Conservation (phyloP, 768 basidiomycete genomes). For the Leucogyrophana mollusca region DNA sequence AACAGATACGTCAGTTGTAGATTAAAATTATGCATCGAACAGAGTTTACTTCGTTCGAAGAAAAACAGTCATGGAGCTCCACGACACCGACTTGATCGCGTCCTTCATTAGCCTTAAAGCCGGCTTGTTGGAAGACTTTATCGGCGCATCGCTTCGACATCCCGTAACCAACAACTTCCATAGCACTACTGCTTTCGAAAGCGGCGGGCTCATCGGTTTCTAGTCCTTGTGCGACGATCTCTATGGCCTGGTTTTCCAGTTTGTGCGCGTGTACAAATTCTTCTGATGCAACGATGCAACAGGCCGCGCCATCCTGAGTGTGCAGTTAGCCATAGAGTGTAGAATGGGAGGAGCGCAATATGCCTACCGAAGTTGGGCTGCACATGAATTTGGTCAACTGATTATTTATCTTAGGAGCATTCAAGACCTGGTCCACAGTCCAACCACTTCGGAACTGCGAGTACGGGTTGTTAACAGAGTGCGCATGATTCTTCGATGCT, state of each 20-base stretch:
- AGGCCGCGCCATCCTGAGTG: conserved; percentile 68
- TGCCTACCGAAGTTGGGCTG: conserved; percentile 76
- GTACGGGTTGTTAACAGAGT: conserved; percentile 82
- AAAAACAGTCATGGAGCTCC: conserved; percentile 86
- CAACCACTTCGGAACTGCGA: conserved; percentile 83
- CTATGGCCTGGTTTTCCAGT: conserved; percentile 85
- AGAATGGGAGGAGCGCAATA: background rate
- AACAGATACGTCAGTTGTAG: background rate
- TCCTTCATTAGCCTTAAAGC: conserved; percentile 59
- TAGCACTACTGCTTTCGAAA: conserved; percentile 67
- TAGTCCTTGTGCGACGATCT: conserved; percentile 67
- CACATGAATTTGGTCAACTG: conserved; percentile 85
- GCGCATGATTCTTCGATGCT: conserved; percentile 85
- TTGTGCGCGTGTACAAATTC: conserved; percentile 68
- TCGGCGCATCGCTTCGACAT: conserved; percentile 74
- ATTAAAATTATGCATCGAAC: background rate
- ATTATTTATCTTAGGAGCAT: conserved; percentile 65
- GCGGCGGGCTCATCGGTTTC: conserved; percentile 64
- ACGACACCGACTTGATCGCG: conserved; percentile 79
- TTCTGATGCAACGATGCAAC: conserved; percentile 77
- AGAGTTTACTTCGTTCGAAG: conserved; percentile 66
- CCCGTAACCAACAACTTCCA: conserved; percentile 79
- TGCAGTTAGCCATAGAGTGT: background rate
- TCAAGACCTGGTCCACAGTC: conserved; percentile 68
- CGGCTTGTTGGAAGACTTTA: conserved; percentile 68